Base-by-base conservation (phyloP, 1,284 basidiomycete species). In the Ceratobasidium sp. region DNA sequence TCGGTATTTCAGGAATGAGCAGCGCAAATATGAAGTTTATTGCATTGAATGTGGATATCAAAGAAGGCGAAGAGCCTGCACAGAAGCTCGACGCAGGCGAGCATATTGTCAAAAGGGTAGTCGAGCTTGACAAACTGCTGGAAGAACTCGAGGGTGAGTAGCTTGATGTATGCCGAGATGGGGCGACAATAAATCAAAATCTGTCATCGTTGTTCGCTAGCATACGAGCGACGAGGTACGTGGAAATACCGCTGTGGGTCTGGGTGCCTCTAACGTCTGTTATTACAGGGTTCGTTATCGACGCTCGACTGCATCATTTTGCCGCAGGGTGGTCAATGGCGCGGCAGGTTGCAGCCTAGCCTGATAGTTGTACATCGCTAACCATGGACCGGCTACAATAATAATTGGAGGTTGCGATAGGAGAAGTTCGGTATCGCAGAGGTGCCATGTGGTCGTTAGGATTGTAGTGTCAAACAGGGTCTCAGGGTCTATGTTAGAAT, bases 11-110 rank as follows among this genome's bases (percentile, higher is more conserved):
- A 93, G 92, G 92, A 14, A 92, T 94, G 91, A 91, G 91, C 26
- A 93, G 88, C 62, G 90, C 93, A 28, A 92, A 90, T 77, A 92
- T 94, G 89, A 91, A 91, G 78, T 85, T 94, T 13, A 58, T 57
- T 41, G 73, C 57, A n/a, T 28, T 93, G 28, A 85, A 85, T 73
- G 89, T 95, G 0, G 81, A 84, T 1, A 84, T 93, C 38, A 76
- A 70, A 41, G 76, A 78, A 49, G 74, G 72, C 30, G 71, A 93
- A 74, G 86, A 88, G 76, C 91, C 91, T 0, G 81, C 83, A 7
- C 87, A 91, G 72, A 86, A 90, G 69, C 86, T 93, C 0, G 91
- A 94, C 58, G 76, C 81, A 76, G 84, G 84, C 32, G 84, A 83
- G 77, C 83, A 86, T 75, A 85, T 86, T 70, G 80, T 84, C 35